Conservation (phyloP, 495 filamentous ascomycete species). For the Penicillium flavigenum region DNA sequence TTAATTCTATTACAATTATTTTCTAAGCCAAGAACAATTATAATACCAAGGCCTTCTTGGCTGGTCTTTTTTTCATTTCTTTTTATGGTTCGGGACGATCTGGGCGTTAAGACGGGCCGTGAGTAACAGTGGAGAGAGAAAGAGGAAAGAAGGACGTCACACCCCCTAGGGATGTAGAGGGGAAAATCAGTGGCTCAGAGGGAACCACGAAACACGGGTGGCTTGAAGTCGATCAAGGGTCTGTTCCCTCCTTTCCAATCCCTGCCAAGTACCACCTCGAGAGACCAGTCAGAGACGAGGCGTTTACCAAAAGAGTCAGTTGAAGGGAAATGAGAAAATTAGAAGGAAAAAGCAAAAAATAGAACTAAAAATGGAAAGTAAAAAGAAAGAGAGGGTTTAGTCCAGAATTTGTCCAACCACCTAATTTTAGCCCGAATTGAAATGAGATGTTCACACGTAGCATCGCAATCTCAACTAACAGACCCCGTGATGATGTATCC, state of each 20-base stretch:
- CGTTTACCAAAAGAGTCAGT: slow-evolving; percentile 5
- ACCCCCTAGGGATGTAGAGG: slow-evolving; percentile 30
- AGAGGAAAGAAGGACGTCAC: slow-evolving; percentile 29
- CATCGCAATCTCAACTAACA: slow-evolving; percentile 11
- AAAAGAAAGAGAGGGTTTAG: background rate
- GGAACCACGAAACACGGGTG: slow-evolving; percentile 43
- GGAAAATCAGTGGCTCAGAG: slow-evolving; percentile 38
- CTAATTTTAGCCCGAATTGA: slow-evolving; percentile 5
- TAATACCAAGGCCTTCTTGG: slow-evolving; percentile 8
- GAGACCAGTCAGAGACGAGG: slow-evolving; percentile 5
- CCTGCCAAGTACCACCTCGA: slow-evolving; percentile 20
- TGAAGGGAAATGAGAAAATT: slow-evolving; percentile 4
- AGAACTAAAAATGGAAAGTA: background rate
- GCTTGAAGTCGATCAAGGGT: slow-evolving; percentile 34
- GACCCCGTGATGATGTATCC: slow-evolving; percentile 11
- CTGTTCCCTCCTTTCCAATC: slow-evolving; percentile 30
- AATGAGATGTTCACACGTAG: slow-evolving; percentile 14
- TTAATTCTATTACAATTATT: too few relatives aligned
- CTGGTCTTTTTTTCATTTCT: background rate
- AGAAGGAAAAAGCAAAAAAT: background rate
- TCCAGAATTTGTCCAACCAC: slow-evolving; percentile 8
- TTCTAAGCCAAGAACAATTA: background rate
- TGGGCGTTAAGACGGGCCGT: slow-evolving; percentile 23
- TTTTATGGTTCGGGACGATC: slow-evolving; percentile 17
- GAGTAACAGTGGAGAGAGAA: slow-evolving; percentile 24